These are phyloP conservation scores for Cavenderia fasciculata DNA, from an alignment of 78 protist species.

Conservation along the genomic window DNA sequence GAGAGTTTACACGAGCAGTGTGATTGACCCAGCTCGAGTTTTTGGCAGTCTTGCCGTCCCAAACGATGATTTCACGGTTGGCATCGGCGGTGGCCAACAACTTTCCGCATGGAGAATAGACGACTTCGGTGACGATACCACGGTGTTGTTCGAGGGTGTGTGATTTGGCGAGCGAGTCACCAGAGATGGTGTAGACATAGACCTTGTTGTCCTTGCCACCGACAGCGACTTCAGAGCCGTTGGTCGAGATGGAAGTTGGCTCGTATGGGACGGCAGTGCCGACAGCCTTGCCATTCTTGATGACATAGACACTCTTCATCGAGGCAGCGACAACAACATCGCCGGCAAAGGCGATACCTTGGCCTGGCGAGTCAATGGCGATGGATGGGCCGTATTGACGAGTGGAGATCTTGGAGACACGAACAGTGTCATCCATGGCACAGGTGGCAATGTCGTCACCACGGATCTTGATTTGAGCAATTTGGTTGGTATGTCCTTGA, in stretches of 20 bases:
- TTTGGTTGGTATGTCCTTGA: conserved; percentile 81
- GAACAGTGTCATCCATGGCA: conserved; percentile 80
- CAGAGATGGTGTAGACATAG: conserved; percentile 60
- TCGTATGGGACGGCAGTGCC: conserved; percentile 39
- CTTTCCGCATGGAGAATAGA: conserved; percentile 88
- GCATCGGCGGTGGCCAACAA: conserved; percentile 86
- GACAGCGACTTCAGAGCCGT: conserved; percentile 70
- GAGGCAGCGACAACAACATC: conserved; percentile 73
- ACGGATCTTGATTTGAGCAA: conserved; percentile 32
- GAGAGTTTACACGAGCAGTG: conserved; percentile 82
- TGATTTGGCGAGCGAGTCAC: conserved; percentile 57
- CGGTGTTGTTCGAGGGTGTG: conserved; percentile 74
- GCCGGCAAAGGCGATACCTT: conserved; percentile 35
- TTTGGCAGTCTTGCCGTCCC: conserved; percentile 37
- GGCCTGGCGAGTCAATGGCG: conserved; percentile 65
- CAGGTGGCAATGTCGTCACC: conserved; percentile 71
- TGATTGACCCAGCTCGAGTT: conserved; percentile 87
- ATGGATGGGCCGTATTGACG: conserved; percentile 42
- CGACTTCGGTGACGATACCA: conserved; percentile 51
- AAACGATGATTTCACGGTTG: conserved; percentile 79
- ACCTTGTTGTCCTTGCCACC: conserved; percentile 83
- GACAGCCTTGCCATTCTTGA: conserved; percentile 75
- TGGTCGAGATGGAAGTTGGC: conserved; percentile 72
- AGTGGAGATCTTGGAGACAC: conserved; percentile 41
- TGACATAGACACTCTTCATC: conserved; percentile 56